phyloP scores from a whole-genome alignment of 768 basidiomycete genomes.

The Tephrocybe sp. region DNA sequence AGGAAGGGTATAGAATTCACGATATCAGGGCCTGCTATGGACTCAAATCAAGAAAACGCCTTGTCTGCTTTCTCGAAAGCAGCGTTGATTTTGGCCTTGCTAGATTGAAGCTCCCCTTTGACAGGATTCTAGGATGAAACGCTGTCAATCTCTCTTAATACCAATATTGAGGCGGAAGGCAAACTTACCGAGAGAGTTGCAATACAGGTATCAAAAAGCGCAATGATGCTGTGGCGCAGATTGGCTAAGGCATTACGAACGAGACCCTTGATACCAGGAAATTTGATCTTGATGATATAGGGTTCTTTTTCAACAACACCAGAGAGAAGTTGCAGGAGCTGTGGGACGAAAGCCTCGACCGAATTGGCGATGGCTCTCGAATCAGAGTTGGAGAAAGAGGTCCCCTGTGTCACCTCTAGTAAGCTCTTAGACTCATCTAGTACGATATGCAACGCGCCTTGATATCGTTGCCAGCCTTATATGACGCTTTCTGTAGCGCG shows the following conservation, averaged over 20 bases:
- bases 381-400: constrained; percentile 19
- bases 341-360: constrained; percentile 16
- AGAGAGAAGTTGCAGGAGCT: constrained; percentile 18
- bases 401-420: neutral
- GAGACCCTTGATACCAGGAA: constrained; percentile 8
- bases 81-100: neutral
- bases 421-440: neutral
- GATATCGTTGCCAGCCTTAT: constrained; percentile 26
- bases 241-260: neutral
- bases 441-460: constrained; percentile 9
- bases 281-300: constrained; percentile 20
- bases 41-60: neutral
- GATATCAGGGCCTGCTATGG: neutral
- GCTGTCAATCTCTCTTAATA: too few species aligned
- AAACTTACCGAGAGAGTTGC: constrained; percentile 6
- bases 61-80: constrained; percentile 6
- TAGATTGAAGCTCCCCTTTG: neutral
- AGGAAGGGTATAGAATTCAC: neutral
- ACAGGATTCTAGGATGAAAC: neutral
- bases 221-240: neutral
- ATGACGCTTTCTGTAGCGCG: constrained; percentile 18
- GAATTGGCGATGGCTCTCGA: constrained; percentile 21
- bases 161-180: neutral
- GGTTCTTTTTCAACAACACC: constrained; percentile 26
- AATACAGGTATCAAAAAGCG: constrained; percentile 2